A percentile compares a stretch with the other conserved stretches of the same genome.
Conservation (phyloP, 208 protist species). For the Wallacemonas sp. region DNA sequence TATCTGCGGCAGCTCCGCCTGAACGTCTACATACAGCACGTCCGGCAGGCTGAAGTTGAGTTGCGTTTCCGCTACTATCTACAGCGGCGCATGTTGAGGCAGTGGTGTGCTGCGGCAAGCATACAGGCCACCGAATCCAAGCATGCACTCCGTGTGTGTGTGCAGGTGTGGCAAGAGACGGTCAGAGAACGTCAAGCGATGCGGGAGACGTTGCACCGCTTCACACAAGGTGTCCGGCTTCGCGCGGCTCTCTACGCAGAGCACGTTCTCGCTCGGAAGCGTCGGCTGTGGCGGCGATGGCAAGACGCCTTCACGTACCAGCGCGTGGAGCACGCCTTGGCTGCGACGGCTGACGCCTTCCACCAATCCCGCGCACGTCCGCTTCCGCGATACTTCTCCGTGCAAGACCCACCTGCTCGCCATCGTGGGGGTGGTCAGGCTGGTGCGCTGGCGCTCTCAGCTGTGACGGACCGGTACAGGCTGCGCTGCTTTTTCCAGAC, state of each 20-base stretch:
- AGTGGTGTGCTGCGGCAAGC: slow-evolving; percentile 24
- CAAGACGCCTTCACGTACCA: slow-evolving; percentile 4
- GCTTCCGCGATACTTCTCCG: too few species aligned
- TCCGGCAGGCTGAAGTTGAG: slow-evolving; percentile 37
- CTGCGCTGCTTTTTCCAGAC: not conserved
- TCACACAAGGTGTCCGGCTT: slow-evolving; percentile 13
- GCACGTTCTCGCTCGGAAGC: not conserved
- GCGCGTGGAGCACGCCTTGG: slow-evolving; percentile 9
- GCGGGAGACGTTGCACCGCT: slow-evolving; percentile 10
- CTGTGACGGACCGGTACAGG: not conserved
- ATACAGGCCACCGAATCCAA: not conserved
- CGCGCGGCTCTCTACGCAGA: slow-evolving; percentile 18
- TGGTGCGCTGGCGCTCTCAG: not conserved
- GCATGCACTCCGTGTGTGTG: not conserved
- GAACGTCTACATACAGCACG: slow-evolving; percentile 23
- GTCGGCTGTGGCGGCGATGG: slow-evolving; percentile 11
- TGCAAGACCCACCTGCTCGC: too few species aligned
- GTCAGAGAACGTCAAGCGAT: not conserved
- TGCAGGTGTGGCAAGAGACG: slow-evolving; percentile 31
- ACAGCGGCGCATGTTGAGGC: slow-evolving; percentile 42
- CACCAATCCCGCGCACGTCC: not conserved
- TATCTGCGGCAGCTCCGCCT: slow-evolving; percentile 70
- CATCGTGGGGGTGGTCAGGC: not conserved
- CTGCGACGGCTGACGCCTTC: slow-evolving; percentile 1
- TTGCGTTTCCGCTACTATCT: slow-evolving; percentile 63